Evolutionary conservation across 176 grass and related monocot genomes (phyloP), one percentile per base, ranked within the genome.

Genomic region (Carex cristatella): DNA sequence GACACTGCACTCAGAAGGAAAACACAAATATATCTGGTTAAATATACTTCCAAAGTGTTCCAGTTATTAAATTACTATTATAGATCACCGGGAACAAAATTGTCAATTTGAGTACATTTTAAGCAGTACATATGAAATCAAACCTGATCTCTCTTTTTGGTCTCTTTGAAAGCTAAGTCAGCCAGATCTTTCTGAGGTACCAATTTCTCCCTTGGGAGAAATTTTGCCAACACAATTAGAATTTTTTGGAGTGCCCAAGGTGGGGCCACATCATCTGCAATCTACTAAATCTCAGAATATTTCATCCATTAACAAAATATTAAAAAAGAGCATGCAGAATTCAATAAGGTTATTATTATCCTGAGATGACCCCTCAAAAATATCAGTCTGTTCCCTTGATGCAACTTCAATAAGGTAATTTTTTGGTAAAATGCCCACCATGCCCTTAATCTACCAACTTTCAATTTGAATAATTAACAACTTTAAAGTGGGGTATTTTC

Each of bases 171-270:
- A 46, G 89, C 95, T 83, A 98, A 71, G 69, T 98, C 95, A 70
- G 91, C 95, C 60, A 98, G 87, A 91, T 98, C 93, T 75, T 95
- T 94, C 80, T 93, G 80, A 88, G 95, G 95, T 87, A 98, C 89
- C 86, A 98, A 88, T 84, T 98, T 98, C 84, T 76, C 86, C 92
- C 86, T 93, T 77, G 95, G 95, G 68, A 95, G 83, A 85, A 98
- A 69, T 89, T 86, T 90, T 71, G 93, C 92, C 59, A 94, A 71
- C 60, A 88, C 91, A 81, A 98, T 92, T 81, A 98, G 73, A 86
- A 93, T 77, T 88, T 98, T 86, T 85, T 90, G 87, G 86, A 98
- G 80, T 79, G 93, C 89, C 95, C 95, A 98, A 56, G 93, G 76
- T 69, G 95, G 95, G 55, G 93, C 70, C 56, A 98, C 91, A 40